These are phyloP conservation scores for Naumovozyma castellii DNA, from an alignment of 805 yeast species.

Conservation along the genomic window DNA sequence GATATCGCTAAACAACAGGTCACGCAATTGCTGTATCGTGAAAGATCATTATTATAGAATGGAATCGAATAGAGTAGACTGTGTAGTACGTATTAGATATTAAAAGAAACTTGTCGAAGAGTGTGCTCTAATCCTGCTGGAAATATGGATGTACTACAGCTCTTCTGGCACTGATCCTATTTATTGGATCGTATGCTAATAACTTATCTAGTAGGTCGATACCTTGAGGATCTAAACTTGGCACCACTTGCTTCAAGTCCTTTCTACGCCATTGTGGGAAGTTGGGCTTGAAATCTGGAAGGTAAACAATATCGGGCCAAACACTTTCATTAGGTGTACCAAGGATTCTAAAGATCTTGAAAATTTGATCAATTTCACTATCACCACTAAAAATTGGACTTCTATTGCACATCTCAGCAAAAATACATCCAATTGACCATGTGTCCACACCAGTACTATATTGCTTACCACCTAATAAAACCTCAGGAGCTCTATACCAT, in stretches of 20 bases:
- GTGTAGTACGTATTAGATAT: no score
- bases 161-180: slow-evolving; percentile 87
- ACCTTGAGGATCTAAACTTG: slow-evolving; percentile 74
- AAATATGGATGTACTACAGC: slow-evolving; percentile 76
- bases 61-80: no score
- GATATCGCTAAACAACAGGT: no score
- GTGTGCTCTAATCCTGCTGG: slow-evolving; percentile 11
- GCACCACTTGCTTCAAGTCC: slow-evolving; percentile 71
- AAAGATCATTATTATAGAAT: no score
- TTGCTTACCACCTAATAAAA: slow-evolving; percentile 85
- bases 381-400: slow-evolving; percentile 94
- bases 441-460: slow-evolving; percentile 95
- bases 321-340: slow-evolving; percentile 94
- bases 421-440: slow-evolving; percentile 97
- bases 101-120: no score
- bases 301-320: slow-evolving; percentile 93
- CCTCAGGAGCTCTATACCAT: slow-evolving; percentile 98
- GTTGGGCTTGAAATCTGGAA: slow-evolving; percentile 78
- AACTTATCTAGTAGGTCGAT: slow-evolving; percentile 71
- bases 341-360: slow-evolving; percentile 83
- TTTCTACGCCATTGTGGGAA: slow-evolving; percentile 85
- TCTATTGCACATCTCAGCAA: slow-evolving; percentile 98
- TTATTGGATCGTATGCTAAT: slow-evolving; percentile 86
- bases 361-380: slow-evolving; percentile 89
- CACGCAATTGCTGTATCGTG: no score